phyloP scores from a whole-genome alignment of 78 protist species.

The Dictyostelium purpureum region DNA sequence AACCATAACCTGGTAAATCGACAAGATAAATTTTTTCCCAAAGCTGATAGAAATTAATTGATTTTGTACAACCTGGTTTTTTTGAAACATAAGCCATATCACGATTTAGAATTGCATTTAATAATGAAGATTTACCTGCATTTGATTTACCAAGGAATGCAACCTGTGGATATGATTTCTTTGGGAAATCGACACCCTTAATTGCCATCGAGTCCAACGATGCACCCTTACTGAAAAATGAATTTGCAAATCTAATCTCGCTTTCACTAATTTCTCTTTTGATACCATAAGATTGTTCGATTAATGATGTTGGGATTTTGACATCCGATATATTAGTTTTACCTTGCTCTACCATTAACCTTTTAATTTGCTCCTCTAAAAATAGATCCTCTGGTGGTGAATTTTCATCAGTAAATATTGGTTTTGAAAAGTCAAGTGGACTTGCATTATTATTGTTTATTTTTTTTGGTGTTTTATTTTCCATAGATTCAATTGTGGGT shows the following conservation, averaged over 20 bases:
- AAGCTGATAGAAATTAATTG: conserved; percentile 55
- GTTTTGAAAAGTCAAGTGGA: no score
- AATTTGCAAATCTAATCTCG: conserved; percentile 29
- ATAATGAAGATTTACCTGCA: conserved; percentile 73
- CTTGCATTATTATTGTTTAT: background rate
- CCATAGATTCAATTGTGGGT: background rate
- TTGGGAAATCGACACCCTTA: conserved; percentile 45
- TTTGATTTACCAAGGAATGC: conserved; percentile 75
- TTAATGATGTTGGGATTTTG: background rate
- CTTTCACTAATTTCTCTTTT: background rate
- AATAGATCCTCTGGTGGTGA: background rate
- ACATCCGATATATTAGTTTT: background rate
- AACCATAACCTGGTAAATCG: conserved; percentile 76
- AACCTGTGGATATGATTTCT: conserved; percentile 38
- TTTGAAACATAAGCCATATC: conserved; percentile 52
- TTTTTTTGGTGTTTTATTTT: background rate
- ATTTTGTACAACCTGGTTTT: conserved; percentile 57
- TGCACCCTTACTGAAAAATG: conserved; percentile 12
- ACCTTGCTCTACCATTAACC: conserved; percentile 35
- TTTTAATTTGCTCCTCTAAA: conserved; percentile 36
- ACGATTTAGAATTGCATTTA: conserved; percentile 29
- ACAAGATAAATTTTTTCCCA: conserved; percentile 66
- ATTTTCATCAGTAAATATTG: conserved; percentile 7
- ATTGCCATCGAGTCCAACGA: conserved; percentile 56
- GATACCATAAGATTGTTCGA: background rate